Conservation (phyloP, 768 basidiomycete species). For the Suillus luteus region DNA sequence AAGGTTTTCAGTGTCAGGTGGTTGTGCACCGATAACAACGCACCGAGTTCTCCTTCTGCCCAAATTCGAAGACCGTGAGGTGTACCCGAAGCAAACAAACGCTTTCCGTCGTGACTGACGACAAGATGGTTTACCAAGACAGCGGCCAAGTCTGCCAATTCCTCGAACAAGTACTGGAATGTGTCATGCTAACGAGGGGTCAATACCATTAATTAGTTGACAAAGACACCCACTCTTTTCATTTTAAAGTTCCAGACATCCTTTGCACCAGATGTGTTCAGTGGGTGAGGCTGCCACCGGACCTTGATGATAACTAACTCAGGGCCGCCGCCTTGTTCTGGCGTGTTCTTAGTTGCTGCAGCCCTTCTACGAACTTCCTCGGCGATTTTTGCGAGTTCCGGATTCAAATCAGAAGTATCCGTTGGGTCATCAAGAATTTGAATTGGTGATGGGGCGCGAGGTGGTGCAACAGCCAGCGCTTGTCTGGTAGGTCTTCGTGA, state of each 20-base stretch:
- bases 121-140: slow-evolving; percentile 55
- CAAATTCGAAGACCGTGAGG: slow-evolving; percentile 68
- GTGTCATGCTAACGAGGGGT: slow-evolving; percentile 52
- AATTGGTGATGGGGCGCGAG: slow-evolving; percentile 52
- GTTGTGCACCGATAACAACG: slow-evolving; percentile 21
- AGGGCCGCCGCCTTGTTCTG: slow-evolving; percentile 34
- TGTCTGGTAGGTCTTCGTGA: slow-evolving; percentile 38
- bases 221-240: slow-evolving; percentile 49
- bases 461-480: slow-evolving; percentile 41
- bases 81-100: slow-evolving; percentile 69
- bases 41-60: slow-evolving; percentile 68
- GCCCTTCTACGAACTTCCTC: slow-evolving; percentile 37
- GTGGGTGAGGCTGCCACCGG: slow-evolving; percentile 68
- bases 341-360: slow-evolving; percentile 25
- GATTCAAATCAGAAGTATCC: slow-evolving; percentile 54
- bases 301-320: slow-evolving; percentile 53
- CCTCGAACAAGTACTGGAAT: slow-evolving; percentile 66
- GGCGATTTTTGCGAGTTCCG: slow-evolving; percentile 64
- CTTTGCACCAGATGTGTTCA: slow-evolving; percentile 41
- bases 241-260: slow-evolving; percentile 55
- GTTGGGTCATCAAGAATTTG: slow-evolving; percentile 43
- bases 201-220: background rate
- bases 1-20: slow-evolving; percentile 13
- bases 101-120: slow-evolving; percentile 60
- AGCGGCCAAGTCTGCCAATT: slow-evolving; percentile 59